These are phyloP conservation scores for Hanseniaspora singularis DNA, from an alignment of 805 yeast species.

Conservation along the genomic window DNA sequence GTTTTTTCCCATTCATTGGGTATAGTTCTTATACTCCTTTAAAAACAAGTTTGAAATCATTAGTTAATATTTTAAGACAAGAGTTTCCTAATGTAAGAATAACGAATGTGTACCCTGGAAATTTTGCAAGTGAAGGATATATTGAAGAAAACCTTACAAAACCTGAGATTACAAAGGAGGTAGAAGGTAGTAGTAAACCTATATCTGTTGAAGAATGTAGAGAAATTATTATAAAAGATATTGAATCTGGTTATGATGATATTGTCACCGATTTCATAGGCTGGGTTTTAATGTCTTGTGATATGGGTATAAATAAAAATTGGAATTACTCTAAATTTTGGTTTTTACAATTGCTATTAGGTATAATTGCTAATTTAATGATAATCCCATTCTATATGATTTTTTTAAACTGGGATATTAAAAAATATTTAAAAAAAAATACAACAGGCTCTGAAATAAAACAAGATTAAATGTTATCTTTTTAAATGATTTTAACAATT, in stretches of 20 bases:
- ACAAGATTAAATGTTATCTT: not conserved
- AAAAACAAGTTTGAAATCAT: slow-evolving; percentile 67
- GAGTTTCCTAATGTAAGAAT: slow-evolving; percentile 68
- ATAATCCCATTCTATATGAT: slow-evolving; percentile 49
- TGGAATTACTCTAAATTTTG: slow-evolving; percentile 38
- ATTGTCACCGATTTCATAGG: slow-evolving; percentile 77
- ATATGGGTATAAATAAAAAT: slow-evolving; percentile 56
- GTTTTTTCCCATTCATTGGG: slow-evolving; percentile 81
- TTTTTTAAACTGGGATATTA: slow-evolving; percentile 42
- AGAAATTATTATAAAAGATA: slow-evolving; percentile 39
- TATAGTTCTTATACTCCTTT: slow-evolving; percentile 83
- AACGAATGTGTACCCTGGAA: slow-evolving; percentile 74
- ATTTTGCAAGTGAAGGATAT: slow-evolving; percentile 80
- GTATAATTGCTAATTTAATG: slow-evolving; percentile 37
- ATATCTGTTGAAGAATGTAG: slow-evolving; percentile 60
- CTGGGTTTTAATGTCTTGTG: slow-evolving; percentile 59
- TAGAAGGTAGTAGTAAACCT: slow-evolving; percentile 76
- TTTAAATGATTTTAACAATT: too few relatives aligned
- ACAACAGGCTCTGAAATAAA: not conserved
- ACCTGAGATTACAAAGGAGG: slow-evolving; percentile 66
- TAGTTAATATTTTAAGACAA: slow-evolving; percentile 69
- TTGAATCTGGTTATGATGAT: slow-evolving; percentile 56
- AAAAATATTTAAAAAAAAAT: slow-evolving; percentile 34
- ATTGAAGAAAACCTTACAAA: slow-evolving; percentile 69
- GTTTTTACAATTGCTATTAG: slow-evolving; percentile 38